Conservation (phyloP, 129 eudicot genomes). For the Lonicera japonica region DNA sequence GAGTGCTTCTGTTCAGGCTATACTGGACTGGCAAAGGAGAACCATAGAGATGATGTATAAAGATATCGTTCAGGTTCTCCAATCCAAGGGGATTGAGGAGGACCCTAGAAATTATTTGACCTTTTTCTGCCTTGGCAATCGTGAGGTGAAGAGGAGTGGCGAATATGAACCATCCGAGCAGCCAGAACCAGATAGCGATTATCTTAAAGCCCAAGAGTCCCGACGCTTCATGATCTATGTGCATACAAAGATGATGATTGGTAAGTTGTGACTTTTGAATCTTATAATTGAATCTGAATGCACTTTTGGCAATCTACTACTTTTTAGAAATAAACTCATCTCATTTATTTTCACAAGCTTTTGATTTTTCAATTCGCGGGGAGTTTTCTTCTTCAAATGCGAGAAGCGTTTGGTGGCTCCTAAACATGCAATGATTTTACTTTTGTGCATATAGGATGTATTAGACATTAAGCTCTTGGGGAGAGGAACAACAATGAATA, state of each 20-base stretch:
- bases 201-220: constrained; percentile 60
- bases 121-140: constrained; percentile 78
- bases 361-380: neutral
- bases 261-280: constrained; percentile 24
- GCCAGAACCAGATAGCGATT: constrained; percentile 57
- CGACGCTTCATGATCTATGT: constrained; percentile 83
- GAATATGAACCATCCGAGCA: constrained; percentile 70
- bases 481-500: too few relatives aligned
- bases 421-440: too few relatives aligned
- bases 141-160: constrained; percentile 65
- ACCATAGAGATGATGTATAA: constrained; percentile 91
- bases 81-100: constrained; percentile 46
- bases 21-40: constrained; percentile 82
- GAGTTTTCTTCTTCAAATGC: neutral
- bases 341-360: neutral
- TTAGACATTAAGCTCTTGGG: too few relatives aligned
- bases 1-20: constrained; percentile 84
- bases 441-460: too few relatives aligned
- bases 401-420: neutral
- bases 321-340: neutral
- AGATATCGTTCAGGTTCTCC: constrained; percentile 51
- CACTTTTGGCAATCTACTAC: neutral
- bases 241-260: constrained; percentile 88
- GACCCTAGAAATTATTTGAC: constrained; percentile 78
- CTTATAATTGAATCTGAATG: too few relatives aligned